Base-by-base conservation (phyloP, 2,329 filamentous ascomycete genomes). In the Hymenoscyphus fructigenus region DNA sequence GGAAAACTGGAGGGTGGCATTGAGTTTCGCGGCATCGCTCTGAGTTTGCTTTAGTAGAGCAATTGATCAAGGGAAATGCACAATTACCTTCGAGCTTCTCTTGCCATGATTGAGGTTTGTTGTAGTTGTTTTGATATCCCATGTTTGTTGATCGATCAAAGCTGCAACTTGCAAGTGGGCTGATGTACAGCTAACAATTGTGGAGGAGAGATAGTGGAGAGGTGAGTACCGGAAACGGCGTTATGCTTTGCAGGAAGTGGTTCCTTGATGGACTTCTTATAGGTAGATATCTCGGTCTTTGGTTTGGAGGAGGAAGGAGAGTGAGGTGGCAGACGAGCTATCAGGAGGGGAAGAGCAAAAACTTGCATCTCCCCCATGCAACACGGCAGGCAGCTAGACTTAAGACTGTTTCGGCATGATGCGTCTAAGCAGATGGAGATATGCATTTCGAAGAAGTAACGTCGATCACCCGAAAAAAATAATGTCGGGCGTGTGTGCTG, bases 1-100 rank as follows among this genome's bases (percentile, higher is more conserved):
- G 86, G 76, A 88, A 93, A 61, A 85, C 78, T 7, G 89, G 89
- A 59, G 80, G 76, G 55, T 79, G 76, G 50, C 86, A 74, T 66
- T 85, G 82, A 62, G 79, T 79, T 66, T 81, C 79, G 64, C 80
- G 82, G 75, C 88, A 91, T 68, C 84, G 80, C 64, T 84, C 88
- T 90, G 67, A 65, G 70, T 69, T 29, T 50, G 67, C 69, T 74
- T 53, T 72, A 67, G 69, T 71, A 70, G 63, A 53, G 34, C 59
- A 59, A 66, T 65, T 65, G 59, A 41, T 32, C 44, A n/a, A 36
- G 3, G 36, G 59, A 53, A 32, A 44, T 14, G 41, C 69, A 63
- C 70, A 65, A 76, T 55, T 77, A 77, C 76, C 73, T 71, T 77
- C 72, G 29, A 78, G 75, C 68, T 72, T 77, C 63, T 78, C 76